phyloP scores from a whole-genome alignment of 441 rosid genomes.

The Pelargonium citronellum region DNA sequence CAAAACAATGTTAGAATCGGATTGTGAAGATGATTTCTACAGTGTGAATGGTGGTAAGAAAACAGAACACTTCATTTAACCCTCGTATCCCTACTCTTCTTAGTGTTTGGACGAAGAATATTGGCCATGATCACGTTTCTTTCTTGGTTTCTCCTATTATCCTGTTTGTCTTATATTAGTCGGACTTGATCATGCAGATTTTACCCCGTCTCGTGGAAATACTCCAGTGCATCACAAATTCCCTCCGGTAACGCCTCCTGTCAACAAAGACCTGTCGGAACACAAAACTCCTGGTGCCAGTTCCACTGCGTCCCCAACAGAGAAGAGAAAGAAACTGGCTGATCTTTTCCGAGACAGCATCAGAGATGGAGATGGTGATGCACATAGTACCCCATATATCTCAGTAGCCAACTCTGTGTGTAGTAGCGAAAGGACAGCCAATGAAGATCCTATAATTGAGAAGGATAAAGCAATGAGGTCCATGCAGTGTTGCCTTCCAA shows the following conservation, averaged over 20 bases:
- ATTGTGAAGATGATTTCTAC: constrained; percentile 77
- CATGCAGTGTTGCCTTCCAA: constrained; percentile 56
- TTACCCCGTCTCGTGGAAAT: constrained; percentile 70
- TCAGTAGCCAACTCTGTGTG: constrained; percentile 47
- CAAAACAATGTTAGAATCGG: constrained; percentile 62
- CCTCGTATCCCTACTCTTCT: not conserved
- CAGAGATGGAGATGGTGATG: constrained; percentile 28
- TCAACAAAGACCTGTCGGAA: constrained; percentile 26
- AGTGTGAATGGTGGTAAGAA: constrained; percentile 88
- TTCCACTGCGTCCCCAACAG: constrained; percentile 35
- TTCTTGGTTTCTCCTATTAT: not conserved
- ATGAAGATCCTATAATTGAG: constrained; percentile 32
- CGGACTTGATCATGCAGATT: constrained; percentile 43
- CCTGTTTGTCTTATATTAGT: not conserved
- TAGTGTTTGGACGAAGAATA: constrained; percentile 7
- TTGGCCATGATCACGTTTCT: not conserved
- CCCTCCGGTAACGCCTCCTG: constrained; percentile 40
- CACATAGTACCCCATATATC: constrained; percentile 15
- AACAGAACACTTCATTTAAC: not conserved
- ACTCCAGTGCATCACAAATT: constrained; percentile 49
- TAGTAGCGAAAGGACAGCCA: constrained; percentile 38
- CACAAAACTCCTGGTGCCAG: constrained; percentile 31
- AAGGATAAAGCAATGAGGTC: constrained; percentile 44
- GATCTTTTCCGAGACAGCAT: constrained; percentile 68
- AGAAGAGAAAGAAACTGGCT: constrained; percentile 64